Conservation (phyloP, 2,329 filamentous ascomycete species). For the Ciborinia camelliae region DNA sequence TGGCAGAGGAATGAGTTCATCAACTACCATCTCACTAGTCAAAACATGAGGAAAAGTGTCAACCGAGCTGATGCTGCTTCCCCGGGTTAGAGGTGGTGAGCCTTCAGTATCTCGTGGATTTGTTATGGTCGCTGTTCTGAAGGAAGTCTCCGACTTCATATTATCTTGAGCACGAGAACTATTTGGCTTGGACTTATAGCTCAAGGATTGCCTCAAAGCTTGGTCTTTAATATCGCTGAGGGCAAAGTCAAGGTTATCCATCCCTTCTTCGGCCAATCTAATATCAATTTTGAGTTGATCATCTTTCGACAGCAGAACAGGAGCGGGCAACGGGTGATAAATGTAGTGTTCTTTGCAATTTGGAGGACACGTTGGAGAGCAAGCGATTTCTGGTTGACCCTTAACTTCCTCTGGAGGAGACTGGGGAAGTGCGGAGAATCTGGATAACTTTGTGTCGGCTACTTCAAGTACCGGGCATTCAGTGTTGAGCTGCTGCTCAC, state of each 20-base stretch:
- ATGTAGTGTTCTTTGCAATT: conserved; percentile 17
- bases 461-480: neutral
- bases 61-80: conserved; percentile 27
- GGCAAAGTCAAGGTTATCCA: neutral
- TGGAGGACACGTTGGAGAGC: conserved; percentile 15
- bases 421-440: conserved; percentile 17
- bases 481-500: neutral
- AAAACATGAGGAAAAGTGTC: conserved; percentile 31
- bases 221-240: neutral
- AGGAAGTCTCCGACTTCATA: conserved; percentile 17
- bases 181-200: neutral
- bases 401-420: conserved; percentile 12
- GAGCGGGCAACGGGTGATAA: neutral
- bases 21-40: conserved; percentile 24
- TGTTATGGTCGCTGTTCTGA: conserved; percentile 13
- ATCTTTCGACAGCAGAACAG: neutral
- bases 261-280: neutral
- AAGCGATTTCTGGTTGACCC: conserved; percentile 8
- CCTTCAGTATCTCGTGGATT: conserved; percentile 16
- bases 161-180: neutral
- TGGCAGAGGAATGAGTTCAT: conserved; percentile 15
- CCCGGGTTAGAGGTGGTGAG: conserved; percentile 18
- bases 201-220: neutral
- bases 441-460: neutral
- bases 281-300: conserved; percentile 4